phyloP scores from a whole-genome alignment of 2,329 filamentous ascomycete genomes.

The Phialocephala sp. region DNA sequence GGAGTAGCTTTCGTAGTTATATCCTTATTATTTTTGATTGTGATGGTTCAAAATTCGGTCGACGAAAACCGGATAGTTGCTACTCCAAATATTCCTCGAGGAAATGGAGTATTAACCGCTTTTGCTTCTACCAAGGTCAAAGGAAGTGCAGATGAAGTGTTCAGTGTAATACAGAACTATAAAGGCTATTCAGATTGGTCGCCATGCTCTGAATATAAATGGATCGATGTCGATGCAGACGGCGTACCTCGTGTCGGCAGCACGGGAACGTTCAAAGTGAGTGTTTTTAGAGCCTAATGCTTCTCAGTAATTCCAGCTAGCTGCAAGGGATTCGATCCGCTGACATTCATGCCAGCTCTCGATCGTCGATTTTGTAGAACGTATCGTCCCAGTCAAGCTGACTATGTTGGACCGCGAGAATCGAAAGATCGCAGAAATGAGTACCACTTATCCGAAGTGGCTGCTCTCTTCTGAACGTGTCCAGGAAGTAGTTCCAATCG shows the following conservation, averaged over 20 bases:
- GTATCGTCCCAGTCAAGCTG: slow-evolving; percentile 21
- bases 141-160: slow-evolving; percentile 32
- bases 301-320: too few species aligned
- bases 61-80: slow-evolving; percentile 20
- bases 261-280: slow-evolving; percentile 30
- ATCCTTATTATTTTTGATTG: slow-evolving; percentile 22
- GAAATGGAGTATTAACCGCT: slow-evolving; percentile 27
- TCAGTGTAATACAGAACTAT: slow-evolving; percentile 26
- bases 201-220: slow-evolving; percentile 28
- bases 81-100: slow-evolving; percentile 27
- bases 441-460: slow-evolving; percentile 29
- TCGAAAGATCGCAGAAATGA: slow-evolving; percentile 26
- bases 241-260: slow-evolving; percentile 29
- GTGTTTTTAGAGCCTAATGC: slow-evolving; percentile 5
- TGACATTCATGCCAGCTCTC: slow-evolving; percentile 16
- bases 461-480: slow-evolving; percentile 31
- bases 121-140: slow-evolving; percentile 31
- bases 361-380: slow-evolving; percentile 15
- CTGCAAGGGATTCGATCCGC: too few species aligned
- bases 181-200: slow-evolving; percentile 26
- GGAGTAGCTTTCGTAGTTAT: slow-evolving; percentile 12
- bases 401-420: slow-evolving; percentile 30
- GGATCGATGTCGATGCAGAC: slow-evolving; percentile 20
- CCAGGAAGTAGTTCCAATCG: slow-evolving; percentile 32
- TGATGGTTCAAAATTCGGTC: slow-evolving; percentile 21